These are phyloP conservation scores for Daldinia vernicosa DNA, from an alignment of 495 filamentous ascomycete species.

Conservation along the genomic window DNA sequence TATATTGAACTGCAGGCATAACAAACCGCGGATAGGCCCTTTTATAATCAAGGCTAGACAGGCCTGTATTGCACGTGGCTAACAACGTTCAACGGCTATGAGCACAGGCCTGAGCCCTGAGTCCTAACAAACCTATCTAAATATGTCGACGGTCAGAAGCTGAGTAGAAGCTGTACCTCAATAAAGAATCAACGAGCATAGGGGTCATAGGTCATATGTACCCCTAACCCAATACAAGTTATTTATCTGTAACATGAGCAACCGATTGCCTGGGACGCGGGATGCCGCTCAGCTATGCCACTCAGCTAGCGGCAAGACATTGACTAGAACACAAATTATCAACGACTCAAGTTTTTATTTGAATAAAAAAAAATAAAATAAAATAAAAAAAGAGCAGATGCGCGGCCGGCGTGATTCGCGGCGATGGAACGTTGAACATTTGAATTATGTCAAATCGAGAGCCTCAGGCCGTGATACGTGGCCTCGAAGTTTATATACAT, in stretches of 20 bases:
- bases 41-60: constrained; percentile 2
- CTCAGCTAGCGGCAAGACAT: background rate
- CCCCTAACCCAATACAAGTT: background rate
- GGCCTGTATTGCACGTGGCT: constrained; percentile 19
- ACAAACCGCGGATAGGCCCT: background rate
- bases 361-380: no score
- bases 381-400: background rate
- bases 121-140: background rate
- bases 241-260: constrained; percentile 3
- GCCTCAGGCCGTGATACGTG: constrained; percentile 31
- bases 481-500: constrained; percentile 36
- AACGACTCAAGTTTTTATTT: background rate
- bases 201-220: background rate
- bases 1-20: background rate
- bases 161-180: constrained; percentile 9
- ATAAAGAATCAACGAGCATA: background rate
- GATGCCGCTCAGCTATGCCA: constrained; percentile 15
- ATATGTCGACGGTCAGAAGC: background rate
- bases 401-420: constrained; percentile 23
- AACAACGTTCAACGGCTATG: constrained; percentile 14
- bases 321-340: background rate
- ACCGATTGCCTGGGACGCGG: constrained; percentile 13
- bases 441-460: constrained; percentile 8
- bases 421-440: constrained; percentile 21
- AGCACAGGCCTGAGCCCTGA: background rate